A percentile compares a stretch with the other conserved stretches of the same genome.
Conservation (phyloP, 2,329 filamentous ascomycete species). For the Colletotrichum cereale region DNA sequence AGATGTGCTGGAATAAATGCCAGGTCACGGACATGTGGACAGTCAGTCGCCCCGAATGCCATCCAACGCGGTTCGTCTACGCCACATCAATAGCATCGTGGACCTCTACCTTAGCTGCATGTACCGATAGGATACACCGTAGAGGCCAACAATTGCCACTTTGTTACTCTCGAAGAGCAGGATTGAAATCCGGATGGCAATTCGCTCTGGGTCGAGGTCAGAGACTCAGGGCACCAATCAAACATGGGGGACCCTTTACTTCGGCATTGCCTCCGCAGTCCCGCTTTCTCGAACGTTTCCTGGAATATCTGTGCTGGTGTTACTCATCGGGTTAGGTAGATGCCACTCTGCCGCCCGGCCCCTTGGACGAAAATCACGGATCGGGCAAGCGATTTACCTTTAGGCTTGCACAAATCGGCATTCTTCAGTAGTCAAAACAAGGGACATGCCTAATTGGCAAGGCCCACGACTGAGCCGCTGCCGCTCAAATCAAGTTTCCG, state of each 20-base stretch:
- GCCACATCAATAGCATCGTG: slow-evolving; percentile 19
- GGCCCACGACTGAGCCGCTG: slow-evolving; percentile 25
- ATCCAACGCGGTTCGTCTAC: background rate
- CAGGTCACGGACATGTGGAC: slow-evolving; percentile 8
- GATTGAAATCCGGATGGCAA: background rate
- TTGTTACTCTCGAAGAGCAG: background rate
- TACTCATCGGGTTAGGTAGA: slow-evolving; percentile 10
- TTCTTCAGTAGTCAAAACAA: slow-evolving; percentile 29
- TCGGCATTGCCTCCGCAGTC: slow-evolving; percentile 13
- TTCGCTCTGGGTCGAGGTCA: background rate
- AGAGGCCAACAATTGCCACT: slow-evolving; percentile 15
- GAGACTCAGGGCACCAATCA: slow-evolving; percentile 23
- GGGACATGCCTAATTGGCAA: slow-evolving; percentile 31
- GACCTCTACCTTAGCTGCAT: slow-evolving; percentile 5
- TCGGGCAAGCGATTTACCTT: background rate
- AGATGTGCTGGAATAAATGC: slow-evolving; percentile 1
- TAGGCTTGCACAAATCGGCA: slow-evolving; percentile 9
- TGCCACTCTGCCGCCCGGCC: background rate
- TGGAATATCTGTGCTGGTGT: slow-evolving; percentile 12
- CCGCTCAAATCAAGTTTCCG: slow-evolving; percentile 36
- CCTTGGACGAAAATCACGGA: background rate
- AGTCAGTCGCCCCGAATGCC: slow-evolving; percentile 11
- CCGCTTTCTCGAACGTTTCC: slow-evolving; percentile 12
- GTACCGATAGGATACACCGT: background rate
- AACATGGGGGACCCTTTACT: slow-evolving; percentile 7